phyloP scores from a whole-genome alignment of 306 rosid genomes.

The Hippophae gyantsensis region DNA sequence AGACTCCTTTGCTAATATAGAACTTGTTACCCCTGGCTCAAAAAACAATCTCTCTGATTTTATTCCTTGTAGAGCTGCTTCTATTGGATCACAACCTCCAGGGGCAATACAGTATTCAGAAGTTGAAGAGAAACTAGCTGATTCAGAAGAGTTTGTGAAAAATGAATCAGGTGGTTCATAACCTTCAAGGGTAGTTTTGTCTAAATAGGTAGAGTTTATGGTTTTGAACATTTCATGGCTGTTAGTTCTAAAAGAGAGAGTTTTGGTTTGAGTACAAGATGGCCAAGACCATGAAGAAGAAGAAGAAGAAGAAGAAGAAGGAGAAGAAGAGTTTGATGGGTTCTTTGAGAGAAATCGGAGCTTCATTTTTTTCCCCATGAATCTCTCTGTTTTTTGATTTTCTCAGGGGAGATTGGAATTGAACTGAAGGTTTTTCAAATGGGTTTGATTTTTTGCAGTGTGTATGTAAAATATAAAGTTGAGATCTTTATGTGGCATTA shows the following conservation, averaged over 20 bases:
- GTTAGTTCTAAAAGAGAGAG: slow-evolving; percentile 52
- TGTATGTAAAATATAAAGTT: not conserved
- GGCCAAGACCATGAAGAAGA: slow-evolving; percentile 52
- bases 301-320: slow-evolving; percentile 13
- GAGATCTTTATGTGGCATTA: slow-evolving; percentile 34
- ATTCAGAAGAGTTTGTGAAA: slow-evolving; percentile 26
- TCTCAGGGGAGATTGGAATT: no score
- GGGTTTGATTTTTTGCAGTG: slow-evolving; percentile 8
- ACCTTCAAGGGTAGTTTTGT: slow-evolving; percentile 9
- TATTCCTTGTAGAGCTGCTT: slow-evolving; percentile 40
- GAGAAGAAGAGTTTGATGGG: slow-evolving; percentile 18
- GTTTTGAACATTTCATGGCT: slow-evolving; percentile 27
- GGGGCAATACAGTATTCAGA: slow-evolving; percentile 15
- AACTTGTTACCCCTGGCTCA: slow-evolving; percentile 46
- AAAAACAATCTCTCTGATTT: slow-evolving; percentile 59
- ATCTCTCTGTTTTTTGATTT: not conserved
- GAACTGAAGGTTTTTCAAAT: no score
- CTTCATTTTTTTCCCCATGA: slow-evolving; percentile 56
- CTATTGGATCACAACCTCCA: slow-evolving; percentile 29
- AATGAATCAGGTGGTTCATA: slow-evolving; percentile 17
- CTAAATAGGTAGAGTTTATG: slow-evolving; percentile 42
- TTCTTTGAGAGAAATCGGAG: slow-evolving; percentile 45
- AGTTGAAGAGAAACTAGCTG: slow-evolving; percentile 28
- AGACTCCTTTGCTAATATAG: slow-evolving; percentile 27
- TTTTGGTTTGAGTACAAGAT: slow-evolving; percentile 58